Evolutionary conservation across 78 protist species (phyloP), one percentile per base, ranked within the genome.

Genomic region (Goniomonas avonlea): DNA sequence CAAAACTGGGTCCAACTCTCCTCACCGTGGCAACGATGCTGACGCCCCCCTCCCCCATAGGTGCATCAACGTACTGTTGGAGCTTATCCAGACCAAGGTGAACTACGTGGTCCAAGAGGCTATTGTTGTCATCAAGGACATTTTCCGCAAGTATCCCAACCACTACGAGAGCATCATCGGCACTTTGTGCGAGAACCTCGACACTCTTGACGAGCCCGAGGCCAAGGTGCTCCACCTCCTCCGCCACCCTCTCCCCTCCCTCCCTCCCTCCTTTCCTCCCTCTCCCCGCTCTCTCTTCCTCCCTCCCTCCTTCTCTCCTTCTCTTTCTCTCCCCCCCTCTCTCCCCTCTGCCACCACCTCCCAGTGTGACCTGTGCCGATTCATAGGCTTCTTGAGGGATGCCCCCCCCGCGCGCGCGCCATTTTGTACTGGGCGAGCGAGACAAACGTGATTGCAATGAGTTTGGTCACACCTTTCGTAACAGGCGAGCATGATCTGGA

Each of bases 51-150:
- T n/a, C n/a, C n/a, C n/a, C n/a, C n/a, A n/a, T n/a, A n/a, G n/a
- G n/a, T 94, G 98, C 77, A 86, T 96, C 78, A 84, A 88, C 48
- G 95, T 87, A 34, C 93, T 98, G 50, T 71, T 95, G 53, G 91
- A 93, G 37, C 86, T 98, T 37, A 93, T 98, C 88, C 84, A 88
- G 45, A 94, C 96, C 50, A 87, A 88, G 56, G 98, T 97, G 50
- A 92, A 90, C 89, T 96, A 96, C 80, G 98, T 98, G 31, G 98
- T 98, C 38, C 99, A 98, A 85, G 99, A 98, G 86, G 96, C 97
- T 21, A 90, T 96, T 88, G 89, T 98, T 29, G 99, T 96, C 77
- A 94, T 98, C 82, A 90, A 88, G 83, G 96, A 95, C 86, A 94
- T 96, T 75, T 96, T 96, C 91, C 91, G 99, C 78, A 92, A 90